phyloP scores from a whole-genome alignment of 164 flowering plant species.

The Magnolia kwangsiensis region DNA sequence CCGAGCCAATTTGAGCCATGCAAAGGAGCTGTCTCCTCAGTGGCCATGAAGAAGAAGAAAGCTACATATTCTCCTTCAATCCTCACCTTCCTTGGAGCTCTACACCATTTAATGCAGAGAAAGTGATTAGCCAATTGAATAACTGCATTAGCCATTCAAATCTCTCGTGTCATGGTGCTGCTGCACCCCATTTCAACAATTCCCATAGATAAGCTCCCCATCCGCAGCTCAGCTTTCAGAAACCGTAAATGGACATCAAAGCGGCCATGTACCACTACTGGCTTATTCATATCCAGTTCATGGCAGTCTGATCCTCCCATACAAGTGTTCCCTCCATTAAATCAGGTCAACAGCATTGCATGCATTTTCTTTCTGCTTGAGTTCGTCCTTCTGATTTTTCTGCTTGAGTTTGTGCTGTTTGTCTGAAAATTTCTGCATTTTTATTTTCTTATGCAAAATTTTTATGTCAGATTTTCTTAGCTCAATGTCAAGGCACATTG shows the following conservation, averaged over 20 bases:
- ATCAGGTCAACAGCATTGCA: constrained; percentile 28
- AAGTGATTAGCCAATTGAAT: background rate
- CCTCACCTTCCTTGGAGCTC: constrained; percentile 15
- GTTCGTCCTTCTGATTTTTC: background rate
- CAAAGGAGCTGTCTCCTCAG: background rate
- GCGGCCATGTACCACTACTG: constrained; percentile 14
- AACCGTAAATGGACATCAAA: constrained; percentile 8
- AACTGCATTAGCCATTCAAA: background rate
- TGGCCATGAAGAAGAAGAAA: constrained; percentile 41
- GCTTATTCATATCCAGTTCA: constrained; percentile 26
- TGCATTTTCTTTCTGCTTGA: background rate
- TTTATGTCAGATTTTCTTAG: background rate
- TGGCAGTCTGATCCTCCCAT: constrained; percentile 23
- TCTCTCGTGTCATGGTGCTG: constrained; percentile 15
- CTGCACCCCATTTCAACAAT: constrained; percentile 13
- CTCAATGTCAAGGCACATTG: background rate
- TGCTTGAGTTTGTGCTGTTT: background rate
- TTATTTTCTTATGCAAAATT: background rate
- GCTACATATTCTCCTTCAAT: constrained; percentile 35
- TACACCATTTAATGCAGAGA: background rate
- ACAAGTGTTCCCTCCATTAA: constrained; percentile 30
- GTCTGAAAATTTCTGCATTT: background rate
- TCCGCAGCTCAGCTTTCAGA: background rate
- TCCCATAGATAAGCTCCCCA: constrained; percentile 15
- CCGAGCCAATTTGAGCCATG: background rate